Evolutionary conservation across 2,329 filamentous ascomycete genomes (phyloP).

Genomic region (Alternaria sp.): DNA sequence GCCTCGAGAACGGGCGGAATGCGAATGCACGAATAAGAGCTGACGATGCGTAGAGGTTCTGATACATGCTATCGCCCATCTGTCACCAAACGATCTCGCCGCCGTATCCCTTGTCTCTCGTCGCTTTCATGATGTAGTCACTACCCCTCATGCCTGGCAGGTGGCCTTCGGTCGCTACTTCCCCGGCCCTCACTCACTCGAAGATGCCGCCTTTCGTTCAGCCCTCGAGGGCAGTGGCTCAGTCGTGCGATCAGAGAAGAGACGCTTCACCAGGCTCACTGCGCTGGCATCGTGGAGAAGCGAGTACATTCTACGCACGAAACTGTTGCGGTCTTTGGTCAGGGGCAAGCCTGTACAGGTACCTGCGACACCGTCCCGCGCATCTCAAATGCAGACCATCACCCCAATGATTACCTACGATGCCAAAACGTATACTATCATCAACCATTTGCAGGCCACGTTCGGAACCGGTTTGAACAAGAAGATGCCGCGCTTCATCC

Average conservation of each 20-base stretch:
- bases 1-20: not conserved
- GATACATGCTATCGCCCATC: conserved; percentile 87
- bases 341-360: conserved; percentile 77
- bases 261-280: conserved; percentile 82
- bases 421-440: conserved; percentile 78
- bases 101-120: conserved; percentile 85
- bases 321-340: conserved; percentile 78
- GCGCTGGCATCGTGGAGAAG: conserved; percentile 91
- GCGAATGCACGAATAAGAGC: conserved; percentile 1
- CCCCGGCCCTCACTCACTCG: conserved; percentile 71
- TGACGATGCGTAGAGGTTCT: conserved; percentile 73
- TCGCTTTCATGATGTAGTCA: conserved; percentile 85
- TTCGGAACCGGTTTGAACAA: conserved; percentile 73
- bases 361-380: conserved; percentile 59
- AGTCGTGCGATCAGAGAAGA: conserved; percentile 71
- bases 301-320: conserved; percentile 89
- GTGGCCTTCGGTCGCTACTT: conserved; percentile 93
- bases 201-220: conserved; percentile 53
- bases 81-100: conserved; percentile 83
- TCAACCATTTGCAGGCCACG: conserved; percentile 80
- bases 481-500: conserved; percentile 78
- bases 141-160: conserved; percentile 90
- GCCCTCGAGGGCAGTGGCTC: conserved; percentile 45
- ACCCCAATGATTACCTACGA: conserved; percentile 84
- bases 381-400: conserved; percentile 67